Conservation (phyloP, 2,329 filamentous ascomycete species). For the Setomelanomma holmii region DNA sequence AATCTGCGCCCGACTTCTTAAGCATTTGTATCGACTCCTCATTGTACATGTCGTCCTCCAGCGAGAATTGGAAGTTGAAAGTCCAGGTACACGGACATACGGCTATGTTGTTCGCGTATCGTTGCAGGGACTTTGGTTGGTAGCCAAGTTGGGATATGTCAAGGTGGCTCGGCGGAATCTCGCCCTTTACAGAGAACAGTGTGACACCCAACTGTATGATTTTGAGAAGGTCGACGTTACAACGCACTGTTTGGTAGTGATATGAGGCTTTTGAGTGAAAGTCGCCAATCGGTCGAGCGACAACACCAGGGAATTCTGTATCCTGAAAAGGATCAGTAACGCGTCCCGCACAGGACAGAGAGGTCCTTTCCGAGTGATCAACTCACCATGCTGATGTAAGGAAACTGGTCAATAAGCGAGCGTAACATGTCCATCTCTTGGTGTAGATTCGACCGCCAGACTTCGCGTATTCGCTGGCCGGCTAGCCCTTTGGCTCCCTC, state of each 20-base stretch:
- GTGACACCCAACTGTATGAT: constrained; percentile 97
- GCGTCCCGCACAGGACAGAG: constrained; percentile 12
- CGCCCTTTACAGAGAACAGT: constrained; percentile 88
- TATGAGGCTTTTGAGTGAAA: constrained; percentile 97
- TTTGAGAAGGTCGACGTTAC: constrained; percentile 96
- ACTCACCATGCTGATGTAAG: constrained; percentile 96
- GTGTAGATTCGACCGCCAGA: constrained; percentile 90
- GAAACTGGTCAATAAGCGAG: constrained; percentile 85
- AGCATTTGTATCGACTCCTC: constrained; percentile 93
- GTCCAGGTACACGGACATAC: constrained; percentile 92
- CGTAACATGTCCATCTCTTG: constrained; percentile 89
- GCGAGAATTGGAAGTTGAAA: constrained; percentile 97
- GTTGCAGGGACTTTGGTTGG: constrained; percentile 54
- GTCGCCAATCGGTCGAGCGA: constrained; percentile 91
- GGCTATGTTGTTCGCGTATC: constrained; percentile 61
- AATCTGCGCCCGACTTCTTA: constrained; percentile 91
- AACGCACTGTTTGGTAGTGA: constrained; percentile 96
- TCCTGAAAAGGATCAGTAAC: constrained; percentile 66
- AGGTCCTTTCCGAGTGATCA: too few species aligned
- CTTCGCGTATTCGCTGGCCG: constrained; percentile 82
- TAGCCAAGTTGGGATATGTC: constrained; percentile 53
- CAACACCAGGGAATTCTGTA: constrained; percentile 97
- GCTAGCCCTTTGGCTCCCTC: constrained; percentile 66
- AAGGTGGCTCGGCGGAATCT: constrained; percentile 78
- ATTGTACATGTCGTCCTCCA: constrained; percentile 97